Evolutionary conservation across 345 rosid genomes (phyloP).

Genomic region (Acer campestre): DNA sequence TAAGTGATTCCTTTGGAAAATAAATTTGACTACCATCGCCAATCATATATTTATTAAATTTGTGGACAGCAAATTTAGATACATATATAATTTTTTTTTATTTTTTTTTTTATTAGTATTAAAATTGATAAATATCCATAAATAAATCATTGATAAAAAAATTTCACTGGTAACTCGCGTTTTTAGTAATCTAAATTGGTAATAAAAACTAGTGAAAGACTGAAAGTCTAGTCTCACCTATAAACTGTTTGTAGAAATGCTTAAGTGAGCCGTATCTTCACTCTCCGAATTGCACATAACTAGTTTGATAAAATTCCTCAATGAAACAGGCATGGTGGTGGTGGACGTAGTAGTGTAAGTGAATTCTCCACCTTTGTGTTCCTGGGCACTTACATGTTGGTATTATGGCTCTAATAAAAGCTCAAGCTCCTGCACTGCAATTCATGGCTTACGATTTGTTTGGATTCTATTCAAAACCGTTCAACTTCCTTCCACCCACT

Average conservation of each 20-base stretch:
- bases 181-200: too few species aligned
- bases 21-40: too few species aligned
- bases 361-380: not conserved
- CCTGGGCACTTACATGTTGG: not conserved
- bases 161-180: too few species aligned
- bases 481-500: constrained; percentile 21
- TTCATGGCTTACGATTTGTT: constrained; percentile 37
- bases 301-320: constrained; percentile 36
- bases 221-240: too few species aligned
- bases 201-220: too few species aligned
- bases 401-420: constrained; percentile 30
- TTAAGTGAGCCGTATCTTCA: too few species aligned
- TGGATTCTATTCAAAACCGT: constrained; percentile 21
- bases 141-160: too few species aligned
- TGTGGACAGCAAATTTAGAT: too few species aligned
- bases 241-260: too few species aligned
- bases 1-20: too few species aligned
- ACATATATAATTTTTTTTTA: too few species aligned
- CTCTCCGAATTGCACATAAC: constrained; percentile 1
- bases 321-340: constrained; percentile 13
- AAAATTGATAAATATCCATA: not conserved
- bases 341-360: not conserved
- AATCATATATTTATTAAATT: too few species aligned
- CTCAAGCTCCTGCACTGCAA: constrained; percentile 27
- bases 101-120: not conserved